Evolutionary conservation across 768 basidiomycete species (phyloP).

Genomic region (Candolleomyces aberdarensis): DNA sequence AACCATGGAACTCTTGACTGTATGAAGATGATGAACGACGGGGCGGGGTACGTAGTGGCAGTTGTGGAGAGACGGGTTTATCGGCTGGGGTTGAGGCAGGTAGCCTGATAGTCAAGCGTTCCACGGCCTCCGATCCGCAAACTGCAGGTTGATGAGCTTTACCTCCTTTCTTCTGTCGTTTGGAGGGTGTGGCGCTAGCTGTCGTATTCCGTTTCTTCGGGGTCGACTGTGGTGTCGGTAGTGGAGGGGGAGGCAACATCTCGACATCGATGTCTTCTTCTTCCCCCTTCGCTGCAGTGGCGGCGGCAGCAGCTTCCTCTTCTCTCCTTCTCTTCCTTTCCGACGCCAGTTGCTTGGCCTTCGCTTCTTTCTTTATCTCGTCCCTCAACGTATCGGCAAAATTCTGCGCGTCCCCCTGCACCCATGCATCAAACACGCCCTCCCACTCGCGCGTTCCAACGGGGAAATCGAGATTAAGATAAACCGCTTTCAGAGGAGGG

Average conservation of each 20-base stretch:
- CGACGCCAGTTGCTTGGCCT: slow-evolving; percentile 48
- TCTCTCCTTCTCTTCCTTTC: slow-evolving; percentile 60
- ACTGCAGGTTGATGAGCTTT: no score
- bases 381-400: slow-evolving; percentile 63
- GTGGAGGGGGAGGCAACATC: neutral
- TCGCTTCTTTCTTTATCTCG: slow-evolving; percentile 55
- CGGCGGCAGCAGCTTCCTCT: slow-evolving; percentile 34
- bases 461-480: slow-evolving; percentile 86
- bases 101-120: no score
- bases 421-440: slow-evolving; percentile 86
- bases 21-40: no score
- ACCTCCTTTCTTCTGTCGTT: neutral
- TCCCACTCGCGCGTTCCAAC: slow-evolving; percentile 86
- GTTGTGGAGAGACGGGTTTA: no score
- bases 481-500: slow-evolving; percentile 59
- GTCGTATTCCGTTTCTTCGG: neutral
- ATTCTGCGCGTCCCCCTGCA: slow-evolving; percentile 82
- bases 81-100: no score
- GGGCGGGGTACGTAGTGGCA: no score
- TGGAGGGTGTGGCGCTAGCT: neutral
- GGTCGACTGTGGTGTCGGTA: slow-evolving; percentile 7
- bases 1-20: no score
- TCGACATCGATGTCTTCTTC: slow-evolving; percentile 11
- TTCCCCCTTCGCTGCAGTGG: slow-evolving; percentile 9
- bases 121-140: no score